Evolutionary conservation across 2,329 filamentous ascomycete genomes (phyloP).

Genomic region (Ceratocystis albifundus): DNA sequence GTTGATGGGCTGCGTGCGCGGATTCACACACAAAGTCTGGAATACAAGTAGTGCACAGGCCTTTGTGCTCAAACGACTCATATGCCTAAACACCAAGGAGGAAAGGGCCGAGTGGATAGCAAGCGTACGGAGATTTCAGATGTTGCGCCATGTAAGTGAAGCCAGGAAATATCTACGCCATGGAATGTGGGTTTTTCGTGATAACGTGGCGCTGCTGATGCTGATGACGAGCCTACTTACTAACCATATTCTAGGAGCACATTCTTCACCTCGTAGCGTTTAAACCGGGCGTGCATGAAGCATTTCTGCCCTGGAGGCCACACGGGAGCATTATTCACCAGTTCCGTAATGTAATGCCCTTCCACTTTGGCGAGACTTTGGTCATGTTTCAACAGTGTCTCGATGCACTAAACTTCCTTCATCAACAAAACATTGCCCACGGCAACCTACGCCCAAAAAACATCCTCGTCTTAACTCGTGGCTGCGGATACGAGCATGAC

Average conservation of each 20-base stretch:
- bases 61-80: neutral
- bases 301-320: conserved; percentile 5
- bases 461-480: conserved; percentile 7
- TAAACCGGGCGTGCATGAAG: neutral
- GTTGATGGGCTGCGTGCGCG: conserved; percentile 5
- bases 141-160: conserved; percentile 10
- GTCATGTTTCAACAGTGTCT: conserved; percentile 12
- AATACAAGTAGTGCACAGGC: conserved; percentile 7
- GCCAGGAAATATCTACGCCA: neutral
- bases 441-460: conserved; percentile 15
- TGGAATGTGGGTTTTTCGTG: no score
- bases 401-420: conserved; percentile 6
- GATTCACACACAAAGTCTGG: conserved; percentile 15
- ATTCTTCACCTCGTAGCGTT: neutral
- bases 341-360: neutral
- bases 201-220: neutral
- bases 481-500: neutral
- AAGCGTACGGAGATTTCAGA: neutral
- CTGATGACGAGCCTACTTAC: neutral
- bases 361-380: neutral
- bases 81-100: neutral
- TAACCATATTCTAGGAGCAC: conserved; percentile 1
- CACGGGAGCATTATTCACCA: neutral
- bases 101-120: neutral
- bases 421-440: conserved; percentile 10